Percentiles rank a stretch among this genome's conserved stretches.
Conservation (phyloP, 768 basidiomycete species). For the Guyanaporus albipodus region DNA sequence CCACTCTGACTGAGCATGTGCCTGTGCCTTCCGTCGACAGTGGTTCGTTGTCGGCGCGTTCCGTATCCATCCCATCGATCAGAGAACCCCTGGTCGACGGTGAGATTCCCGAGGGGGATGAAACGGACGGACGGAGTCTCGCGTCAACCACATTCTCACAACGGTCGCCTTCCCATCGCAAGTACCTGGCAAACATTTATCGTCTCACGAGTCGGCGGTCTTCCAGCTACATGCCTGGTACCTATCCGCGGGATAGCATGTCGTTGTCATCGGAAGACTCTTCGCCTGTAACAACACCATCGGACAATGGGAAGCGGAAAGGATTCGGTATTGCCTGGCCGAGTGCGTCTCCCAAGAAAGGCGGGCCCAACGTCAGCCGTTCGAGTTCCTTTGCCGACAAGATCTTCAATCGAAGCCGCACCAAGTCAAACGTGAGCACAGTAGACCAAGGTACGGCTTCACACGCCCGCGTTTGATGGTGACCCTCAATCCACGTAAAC, state of each 20-base stretch:
- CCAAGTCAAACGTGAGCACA: slow-evolving; percentile 49
- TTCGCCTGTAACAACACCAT: slow-evolving; percentile 54
- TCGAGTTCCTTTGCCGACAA: slow-evolving; percentile 60
- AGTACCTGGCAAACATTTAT: slow-evolving; percentile 48
- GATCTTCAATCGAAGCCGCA: slow-evolving; percentile 51
- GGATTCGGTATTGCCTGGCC: slow-evolving; percentile 44
- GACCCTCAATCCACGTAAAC: not conserved
- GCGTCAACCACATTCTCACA: slow-evolving; percentile 44
- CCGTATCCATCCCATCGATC: slow-evolving; percentile 30
- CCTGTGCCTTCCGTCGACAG: slow-evolving; percentile 15
- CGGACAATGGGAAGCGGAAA: slow-evolving; percentile 38
- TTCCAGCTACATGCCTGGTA: slow-evolving; percentile 37
- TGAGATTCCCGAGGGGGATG: slow-evolving; percentile 23
- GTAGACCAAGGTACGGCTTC: slow-evolving; percentile 41
- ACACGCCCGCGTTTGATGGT: not conserved
- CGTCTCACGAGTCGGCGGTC: slow-evolving; percentile 40
- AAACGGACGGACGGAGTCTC: slow-evolving; percentile 30
- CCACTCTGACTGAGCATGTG: slow-evolving; percentile 20
- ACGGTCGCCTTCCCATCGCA: slow-evolving; percentile 43
- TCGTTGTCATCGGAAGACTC: slow-evolving; percentile 71
- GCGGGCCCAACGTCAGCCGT: slow-evolving; percentile 36
- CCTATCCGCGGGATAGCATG: slow-evolving; percentile 54
- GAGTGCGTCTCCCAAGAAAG: slow-evolving; percentile 50
- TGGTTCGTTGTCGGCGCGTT: slow-evolving; percentile 24
- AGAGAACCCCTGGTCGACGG: slow-evolving; percentile 26